Base-by-base conservation (phyloP, 1,284 basidiomycete species). In the Ceraceosorus bombacis region DNA sequence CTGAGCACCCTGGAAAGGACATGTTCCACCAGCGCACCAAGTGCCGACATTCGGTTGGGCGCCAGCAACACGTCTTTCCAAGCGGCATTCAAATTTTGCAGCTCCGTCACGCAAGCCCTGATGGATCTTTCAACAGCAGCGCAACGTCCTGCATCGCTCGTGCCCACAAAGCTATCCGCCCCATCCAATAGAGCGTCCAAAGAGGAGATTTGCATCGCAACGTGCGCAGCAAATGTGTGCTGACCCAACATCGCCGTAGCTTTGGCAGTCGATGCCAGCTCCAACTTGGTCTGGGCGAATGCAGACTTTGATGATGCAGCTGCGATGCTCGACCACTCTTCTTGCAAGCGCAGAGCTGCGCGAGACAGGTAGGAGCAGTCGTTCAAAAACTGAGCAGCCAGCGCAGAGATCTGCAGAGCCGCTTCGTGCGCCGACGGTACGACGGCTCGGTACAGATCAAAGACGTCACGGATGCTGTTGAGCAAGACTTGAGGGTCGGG, bases 301-400 rank as follows among this genome's bases (percentile, higher is more conserved):
- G 12, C 36, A 27, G 39, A 12, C 15, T 27, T 0, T 39, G 38
- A 9, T 8, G 8, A 5, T 39, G 39, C 41, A 7, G 46, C 27
- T 52, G 15, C 43, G 46, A 38, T 53, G 12, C n/a, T 50, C 17
- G n/a, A 57, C 4, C 50, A 17, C 8, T 12, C n/a, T 15, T 5
- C 40, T 17, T 39, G 49, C 56, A 36, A 52, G 49, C 9, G 41
- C 56, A 57, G 27, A 27, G 27, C 27, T 27, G 27, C 27, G 27
- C 27, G 27, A 27, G 27, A 27, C 3, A 57, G 51, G 56, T 53
- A 91, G 37, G 83, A 75, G 68, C 87, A 90, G 67, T 95, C 89
- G 77, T 97, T 97, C 36, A 88, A 85, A 73, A 89, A 88, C 55
- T 87, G 85, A 82, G 96, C 86, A 0, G 84, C 81, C 38, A 83